Evolutionary conservation across 805 yeast species (phyloP).

Genomic region (Candida qinlingensis): DNA sequence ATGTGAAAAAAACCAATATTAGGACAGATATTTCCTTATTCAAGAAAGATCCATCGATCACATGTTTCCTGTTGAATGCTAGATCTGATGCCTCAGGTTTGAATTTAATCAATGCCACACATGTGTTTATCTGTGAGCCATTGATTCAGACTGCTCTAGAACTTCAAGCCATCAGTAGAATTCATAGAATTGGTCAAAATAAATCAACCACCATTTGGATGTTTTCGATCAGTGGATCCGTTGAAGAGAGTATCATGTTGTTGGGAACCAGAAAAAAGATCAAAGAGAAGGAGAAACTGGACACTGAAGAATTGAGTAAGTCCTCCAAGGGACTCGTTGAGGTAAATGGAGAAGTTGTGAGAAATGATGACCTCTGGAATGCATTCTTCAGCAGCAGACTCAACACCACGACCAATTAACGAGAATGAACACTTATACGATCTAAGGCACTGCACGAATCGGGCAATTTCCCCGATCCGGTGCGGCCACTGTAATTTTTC

Average conservation of each 20-base stretch:
- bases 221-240: constrained; percentile 77
- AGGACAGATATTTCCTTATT: constrained; percentile 48
- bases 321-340: constrained; percentile 45
- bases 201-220: constrained; percentile 85
- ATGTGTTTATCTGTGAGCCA: constrained; percentile 90
- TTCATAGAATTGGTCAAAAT: constrained; percentile 89
- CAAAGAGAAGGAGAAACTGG: constrained; percentile 33
- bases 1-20: background rate
- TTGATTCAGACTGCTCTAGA: constrained; percentile 83
- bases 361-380: constrained; percentile 55
- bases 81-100: constrained; percentile 87
- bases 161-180: constrained; percentile 85
- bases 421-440: too few relatives aligned
- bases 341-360: constrained; percentile 52
- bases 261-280: constrained; percentile 59
- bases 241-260: constrained; percentile 82
- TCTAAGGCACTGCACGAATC: background rate
- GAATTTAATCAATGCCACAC: constrained; percentile 87
- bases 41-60: constrained; percentile 53
- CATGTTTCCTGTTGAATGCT: constrained; percentile 83
- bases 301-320: constrained; percentile 50
- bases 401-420: background rate
- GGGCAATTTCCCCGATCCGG: background rate
- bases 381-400: constrained; percentile 40
- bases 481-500: background rate